A percentile compares a stretch with the other conserved stretches of the same genome.
Conservation (phyloP, 257 asterid species). For the Leptodermis oblonga region DNA sequence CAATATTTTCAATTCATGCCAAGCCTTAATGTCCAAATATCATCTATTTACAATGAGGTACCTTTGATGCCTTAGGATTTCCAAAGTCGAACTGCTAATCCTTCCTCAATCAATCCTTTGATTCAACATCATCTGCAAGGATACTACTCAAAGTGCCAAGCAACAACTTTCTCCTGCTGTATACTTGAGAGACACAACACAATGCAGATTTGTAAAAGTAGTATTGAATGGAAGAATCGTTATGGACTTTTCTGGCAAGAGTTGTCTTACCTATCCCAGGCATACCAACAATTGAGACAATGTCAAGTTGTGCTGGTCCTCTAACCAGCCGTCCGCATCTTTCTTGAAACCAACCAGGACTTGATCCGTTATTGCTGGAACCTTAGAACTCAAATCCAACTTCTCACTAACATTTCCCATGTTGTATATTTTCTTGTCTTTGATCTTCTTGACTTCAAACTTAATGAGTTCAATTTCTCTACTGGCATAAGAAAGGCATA, state of each 20-base stretch:
- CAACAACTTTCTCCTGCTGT: background rate
- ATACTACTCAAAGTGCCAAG: background rate
- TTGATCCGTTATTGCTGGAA: no score
- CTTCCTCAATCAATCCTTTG: constrained; percentile 22
- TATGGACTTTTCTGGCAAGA: background rate
- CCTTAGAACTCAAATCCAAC: no score
- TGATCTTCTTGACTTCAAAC: background rate
- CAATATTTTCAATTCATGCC: no score
- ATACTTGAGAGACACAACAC: background rate
- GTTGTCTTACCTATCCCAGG: no score
- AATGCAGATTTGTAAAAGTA: background rate
- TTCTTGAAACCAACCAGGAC: no score
- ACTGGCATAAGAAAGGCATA: background rate
- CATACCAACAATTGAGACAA: no score
- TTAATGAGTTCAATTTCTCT: background rate
- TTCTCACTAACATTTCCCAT: background rate
- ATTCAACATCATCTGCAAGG: background rate
- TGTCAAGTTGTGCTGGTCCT: no score
- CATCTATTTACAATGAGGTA: constrained; percentile 25
- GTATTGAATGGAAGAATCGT: background rate
- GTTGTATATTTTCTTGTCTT: background rate
- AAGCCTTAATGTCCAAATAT: no score
- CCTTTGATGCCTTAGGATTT: constrained; percentile 20
- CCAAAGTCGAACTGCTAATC: constrained; percentile 22
- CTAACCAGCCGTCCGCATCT: no score